Conservation (phyloP, 257 asterid genomes). For the Asclepias syriaca region DNA sequence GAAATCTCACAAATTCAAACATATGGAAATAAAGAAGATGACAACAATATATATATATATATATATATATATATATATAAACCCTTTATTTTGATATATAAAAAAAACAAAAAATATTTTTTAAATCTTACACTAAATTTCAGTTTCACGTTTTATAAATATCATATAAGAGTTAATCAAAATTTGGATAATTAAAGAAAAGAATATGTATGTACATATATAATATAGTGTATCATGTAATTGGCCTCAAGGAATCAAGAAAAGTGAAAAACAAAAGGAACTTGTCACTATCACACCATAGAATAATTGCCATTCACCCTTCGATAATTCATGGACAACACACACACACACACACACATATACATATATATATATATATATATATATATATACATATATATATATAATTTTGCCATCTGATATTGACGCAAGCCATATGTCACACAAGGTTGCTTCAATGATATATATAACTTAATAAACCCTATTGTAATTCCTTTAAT, state of each 20-base stretch:
- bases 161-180: too few relatives aligned
- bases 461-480: not conserved
- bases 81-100: too few relatives aligned
- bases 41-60: conserved; percentile 26
- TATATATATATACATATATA: too few relatives aligned
- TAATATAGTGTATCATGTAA: not conserved
- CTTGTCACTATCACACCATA: conserved; percentile 53
- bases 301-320: conserved; percentile 34
- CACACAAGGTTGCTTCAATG: conserved; percentile 9
- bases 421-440: conserved; percentile 39
- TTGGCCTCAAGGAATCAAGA: conserved; percentile 55
- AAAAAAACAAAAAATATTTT: too few relatives aligned
- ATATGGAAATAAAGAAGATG: conserved; percentile 25
- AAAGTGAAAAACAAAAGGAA: conserved; percentile 48
- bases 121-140: too few relatives aligned
- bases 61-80: too few relatives aligned
- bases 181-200: conserved; percentile 8
- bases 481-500: too few relatives aligned
- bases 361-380: too few relatives aligned
- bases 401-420: conserved; percentile 14
- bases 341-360: not conserved
- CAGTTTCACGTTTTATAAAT: too few relatives aligned
- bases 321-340: conserved; percentile 9
- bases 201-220: conserved; percentile 22
- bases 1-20: conserved; percentile 37